Conservation (phyloP, 2,329 filamentous ascomycete genomes). For the Alternaria ethzedia region DNA sequence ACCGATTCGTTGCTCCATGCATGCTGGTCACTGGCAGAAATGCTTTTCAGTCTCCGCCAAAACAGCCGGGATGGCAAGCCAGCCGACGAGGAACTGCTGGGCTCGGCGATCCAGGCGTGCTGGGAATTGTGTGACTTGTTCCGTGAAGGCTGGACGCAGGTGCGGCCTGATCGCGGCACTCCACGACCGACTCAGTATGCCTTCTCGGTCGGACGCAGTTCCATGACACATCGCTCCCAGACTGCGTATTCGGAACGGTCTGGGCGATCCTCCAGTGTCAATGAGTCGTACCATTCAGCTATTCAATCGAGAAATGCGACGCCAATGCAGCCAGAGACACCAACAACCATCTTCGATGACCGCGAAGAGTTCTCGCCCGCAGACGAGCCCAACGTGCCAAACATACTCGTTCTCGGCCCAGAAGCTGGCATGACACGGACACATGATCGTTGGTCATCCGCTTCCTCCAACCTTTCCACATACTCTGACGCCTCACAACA, state of each 20-base stretch:
- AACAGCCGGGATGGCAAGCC: slow-evolving; percentile 75
- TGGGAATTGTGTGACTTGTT: slow-evolving; percentile 96
- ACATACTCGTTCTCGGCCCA: slow-evolving; percentile 86
- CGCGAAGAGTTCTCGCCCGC: slow-evolving; percentile 74
- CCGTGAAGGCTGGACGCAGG: slow-evolving; percentile 87
- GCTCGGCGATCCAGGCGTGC: slow-evolving; percentile 88
- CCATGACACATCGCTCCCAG: slow-evolving; percentile 37
- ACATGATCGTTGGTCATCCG: slow-evolving; percentile 82
- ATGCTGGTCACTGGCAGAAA: slow-evolving; percentile 90
- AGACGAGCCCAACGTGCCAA: slow-evolving; percentile 77
- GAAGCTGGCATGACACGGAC: slow-evolving; percentile 57
- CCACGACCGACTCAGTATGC: slow-evolving; percentile 80
- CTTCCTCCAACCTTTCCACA: slow-evolving; percentile 73
- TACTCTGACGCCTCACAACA: slow-evolving; percentile 72
- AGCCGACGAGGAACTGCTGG: slow-evolving; percentile 82
- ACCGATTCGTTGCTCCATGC: slow-evolving; percentile 83
- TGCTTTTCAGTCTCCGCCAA: slow-evolving; percentile 89
- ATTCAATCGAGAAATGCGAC: slow-evolving; percentile 46
- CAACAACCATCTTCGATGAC: slow-evolving; percentile 94
- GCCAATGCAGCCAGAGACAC: slow-evolving; percentile 74
- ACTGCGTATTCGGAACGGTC: slow-evolving; percentile 44
- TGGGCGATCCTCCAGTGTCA: slow-evolving; percentile 53
- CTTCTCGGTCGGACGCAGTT: slow-evolving; percentile 58
- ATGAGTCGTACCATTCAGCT: slow-evolving; percentile 54
- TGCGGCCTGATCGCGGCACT: slow-evolving; percentile 83